These are phyloP conservation scores for Rhinocladiella similis DNA, from an alignment of 2,329 filamentous ascomycete species.

Conservation along the genomic window DNA sequence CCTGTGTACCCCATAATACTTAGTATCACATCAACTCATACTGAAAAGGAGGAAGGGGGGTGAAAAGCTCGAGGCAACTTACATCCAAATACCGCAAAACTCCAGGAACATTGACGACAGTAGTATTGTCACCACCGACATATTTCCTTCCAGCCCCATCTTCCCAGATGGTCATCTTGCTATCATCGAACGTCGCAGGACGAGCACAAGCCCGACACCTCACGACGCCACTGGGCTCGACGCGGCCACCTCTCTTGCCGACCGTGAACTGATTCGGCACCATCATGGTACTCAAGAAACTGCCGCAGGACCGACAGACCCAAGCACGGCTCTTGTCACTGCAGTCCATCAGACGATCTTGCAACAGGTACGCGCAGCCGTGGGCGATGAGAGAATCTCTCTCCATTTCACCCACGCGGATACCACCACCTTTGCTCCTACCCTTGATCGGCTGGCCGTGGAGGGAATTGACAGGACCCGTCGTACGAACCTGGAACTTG, in stretches of 20 bases:
- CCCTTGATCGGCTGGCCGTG: constrained; percentile 98
- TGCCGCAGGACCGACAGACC: constrained; percentile 86
- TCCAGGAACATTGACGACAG: constrained; percentile 86
- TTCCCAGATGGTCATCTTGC: constrained; percentile 79
- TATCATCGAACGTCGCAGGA: constrained; percentile 59
- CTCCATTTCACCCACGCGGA: constrained; percentile 99
- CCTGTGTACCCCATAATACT: too few relatives aligned
- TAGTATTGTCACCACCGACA: constrained; percentile 86
- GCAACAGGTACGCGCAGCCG: constrained; percentile 89
- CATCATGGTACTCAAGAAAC: constrained; percentile 79
- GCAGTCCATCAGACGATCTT: constrained; percentile 95
- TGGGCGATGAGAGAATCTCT: constrained; percentile 92
- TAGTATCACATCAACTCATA: too few relatives aligned
- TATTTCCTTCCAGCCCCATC: constrained; percentile 83
- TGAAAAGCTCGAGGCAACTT: too few relatives aligned
- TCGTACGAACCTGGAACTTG: constrained; percentile 97
- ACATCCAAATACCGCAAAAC: constrained; percentile 93
- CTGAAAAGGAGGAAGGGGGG: too few relatives aligned
- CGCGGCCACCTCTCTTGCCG: constrained; percentile 41
- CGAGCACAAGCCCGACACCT: constrained; percentile 79
- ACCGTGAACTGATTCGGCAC: constrained; percentile 36
- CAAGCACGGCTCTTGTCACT: constrained; percentile 88
- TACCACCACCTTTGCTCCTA: constrained; percentile 92
- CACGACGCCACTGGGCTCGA: constrained; percentile 57
- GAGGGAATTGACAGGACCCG: constrained; percentile 83